These are phyloP conservation scores for Phytophthora melonis DNA, from an alignment of 352 stramenopile genomes.

Conservation along the genomic window DNA sequence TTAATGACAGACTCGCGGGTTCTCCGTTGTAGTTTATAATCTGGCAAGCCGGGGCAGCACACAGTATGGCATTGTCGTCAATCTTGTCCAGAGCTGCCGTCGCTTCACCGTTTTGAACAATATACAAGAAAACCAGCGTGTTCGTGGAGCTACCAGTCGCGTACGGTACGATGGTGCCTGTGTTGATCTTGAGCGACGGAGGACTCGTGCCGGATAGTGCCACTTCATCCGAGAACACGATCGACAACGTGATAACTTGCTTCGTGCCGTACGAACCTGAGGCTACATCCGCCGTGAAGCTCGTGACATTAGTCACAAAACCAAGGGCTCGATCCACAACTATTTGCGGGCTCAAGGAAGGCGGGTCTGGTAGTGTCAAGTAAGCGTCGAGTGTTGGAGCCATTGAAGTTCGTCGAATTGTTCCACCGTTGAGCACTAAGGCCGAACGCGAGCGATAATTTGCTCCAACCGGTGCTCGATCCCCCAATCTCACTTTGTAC, in stretches of 20 bases:
- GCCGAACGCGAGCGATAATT: slow-evolving; percentile 64
- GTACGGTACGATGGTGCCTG: slow-evolving; percentile 63
- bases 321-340: slow-evolving; percentile 56
- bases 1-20: slow-evolving; percentile 47
- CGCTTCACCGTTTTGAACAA: slow-evolving; percentile 61
- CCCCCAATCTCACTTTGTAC: slow-evolving; percentile 73
- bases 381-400: slow-evolving; percentile 64
- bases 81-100: slow-evolving; percentile 64
- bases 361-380: slow-evolving; percentile 57
- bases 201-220: slow-evolving; percentile 52
- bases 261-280: slow-evolving; percentile 74
- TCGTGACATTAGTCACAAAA: slow-evolving; percentile 54
- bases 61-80: slow-evolving; percentile 60
- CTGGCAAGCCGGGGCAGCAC: slow-evolving; percentile 45
- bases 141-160: slow-evolving; percentile 59
- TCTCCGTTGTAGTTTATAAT: slow-evolving; percentile 83
- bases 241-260: slow-evolving; percentile 72
- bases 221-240: slow-evolving; percentile 86
- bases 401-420: slow-evolving; percentile 62
- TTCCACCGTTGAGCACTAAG: slow-evolving; percentile 69
- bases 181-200: slow-evolving; percentile 66
- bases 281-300: slow-evolving; percentile 55
- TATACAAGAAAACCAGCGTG: slow-evolving; percentile 75
- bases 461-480: slow-evolving; percentile 51
- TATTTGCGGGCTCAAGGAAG: slow-evolving; percentile 55